phyloP scores from a whole-genome alignment of 1,139 yeast genomes.

The Taphrina sp. region DNA sequence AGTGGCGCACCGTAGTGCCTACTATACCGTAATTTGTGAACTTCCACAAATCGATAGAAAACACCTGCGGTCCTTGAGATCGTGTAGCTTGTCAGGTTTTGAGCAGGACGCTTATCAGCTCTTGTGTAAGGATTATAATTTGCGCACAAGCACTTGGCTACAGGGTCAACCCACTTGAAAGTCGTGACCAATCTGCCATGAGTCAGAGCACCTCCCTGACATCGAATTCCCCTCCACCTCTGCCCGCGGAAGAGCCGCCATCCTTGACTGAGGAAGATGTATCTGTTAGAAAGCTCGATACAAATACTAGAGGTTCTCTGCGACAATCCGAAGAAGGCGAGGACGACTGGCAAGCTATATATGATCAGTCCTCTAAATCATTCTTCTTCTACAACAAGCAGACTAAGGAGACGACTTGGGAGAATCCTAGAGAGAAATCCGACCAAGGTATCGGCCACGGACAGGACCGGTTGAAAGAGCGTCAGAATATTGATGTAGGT shows the following conservation, averaged over 20 bases:
- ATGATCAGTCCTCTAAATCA: slow-evolving; percentile 38
- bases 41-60: no score
- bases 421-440: slow-evolving; percentile 40
- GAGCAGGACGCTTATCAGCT: no score
- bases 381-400: slow-evolving; percentile 42
- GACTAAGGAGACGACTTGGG: slow-evolving; percentile 42
- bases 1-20: no score
- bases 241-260: not conserved
- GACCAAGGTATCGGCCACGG: not conserved
- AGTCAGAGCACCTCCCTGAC: no score
- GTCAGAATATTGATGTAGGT: not conserved
- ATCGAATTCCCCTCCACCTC: no score
- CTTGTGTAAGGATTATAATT: no score
- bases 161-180: no score
- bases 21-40: no score
- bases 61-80: no score
- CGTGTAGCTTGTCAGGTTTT: no score
- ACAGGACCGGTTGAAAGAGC: not conserved
- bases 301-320: not conserved
- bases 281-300: not conserved
- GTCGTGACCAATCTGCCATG: no score
- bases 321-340: slow-evolving; percentile 26
- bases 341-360: slow-evolving; percentile 44
- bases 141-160: no score
- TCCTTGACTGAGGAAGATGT: not conserved